phyloP scores from a whole-genome alignment of 805 yeast genomes.

The Sporopachydermia quercuum region DNA sequence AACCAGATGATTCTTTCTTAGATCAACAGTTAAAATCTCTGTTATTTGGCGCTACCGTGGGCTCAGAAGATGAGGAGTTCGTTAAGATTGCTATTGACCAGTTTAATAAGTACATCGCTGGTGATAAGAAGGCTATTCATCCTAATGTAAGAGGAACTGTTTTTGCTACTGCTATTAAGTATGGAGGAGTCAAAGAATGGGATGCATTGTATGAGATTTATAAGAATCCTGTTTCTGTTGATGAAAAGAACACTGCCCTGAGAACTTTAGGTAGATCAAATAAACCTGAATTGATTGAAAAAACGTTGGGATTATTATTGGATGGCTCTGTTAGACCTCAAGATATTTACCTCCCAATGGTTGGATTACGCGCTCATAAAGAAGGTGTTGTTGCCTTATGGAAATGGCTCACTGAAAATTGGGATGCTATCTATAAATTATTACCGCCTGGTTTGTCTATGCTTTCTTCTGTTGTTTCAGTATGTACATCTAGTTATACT shows the following conservation, averaged over 20 bases:
- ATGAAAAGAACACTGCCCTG: slow-evolving; percentile 58
- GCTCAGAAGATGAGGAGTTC: slow-evolving; percentile 19
- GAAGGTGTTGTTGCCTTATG: slow-evolving; percentile 58
- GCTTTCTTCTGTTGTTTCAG: slow-evolving; percentile 59
- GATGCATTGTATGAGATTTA: slow-evolving; percentile 48
- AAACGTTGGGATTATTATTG: slow-evolving; percentile 40
- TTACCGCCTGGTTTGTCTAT: slow-evolving; percentile 74
- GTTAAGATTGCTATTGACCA: slow-evolving; percentile 20
- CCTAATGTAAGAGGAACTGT: slow-evolving; percentile 59
- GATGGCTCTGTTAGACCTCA: slow-evolving; percentile 48
- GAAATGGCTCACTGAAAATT: slow-evolving; percentile 55
- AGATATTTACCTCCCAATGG: slow-evolving; percentile 67
- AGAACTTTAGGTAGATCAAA: slow-evolving; percentile 52
- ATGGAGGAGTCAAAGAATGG: slow-evolving; percentile 48
- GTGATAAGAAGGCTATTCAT: slow-evolving; percentile 55
- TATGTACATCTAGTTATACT: slow-evolving; percentile 49
- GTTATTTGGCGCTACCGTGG: slow-evolving; percentile 25
- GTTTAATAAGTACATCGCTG: slow-evolving; percentile 40
- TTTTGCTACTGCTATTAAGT: slow-evolving; percentile 49
- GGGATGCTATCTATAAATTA: slow-evolving; percentile 50
- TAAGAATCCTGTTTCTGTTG: slow-evolving; percentile 42
- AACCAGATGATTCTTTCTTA: slow-evolving; percentile 37
- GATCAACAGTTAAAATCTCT: slow-evolving; percentile 55
- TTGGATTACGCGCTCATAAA: slow-evolving; percentile 47
- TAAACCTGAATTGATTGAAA: slow-evolving; percentile 34